phyloP scores from a whole-genome alignment of 495 filamentous ascomycete species.

The Aspergillus saccharolyticus region DNA sequence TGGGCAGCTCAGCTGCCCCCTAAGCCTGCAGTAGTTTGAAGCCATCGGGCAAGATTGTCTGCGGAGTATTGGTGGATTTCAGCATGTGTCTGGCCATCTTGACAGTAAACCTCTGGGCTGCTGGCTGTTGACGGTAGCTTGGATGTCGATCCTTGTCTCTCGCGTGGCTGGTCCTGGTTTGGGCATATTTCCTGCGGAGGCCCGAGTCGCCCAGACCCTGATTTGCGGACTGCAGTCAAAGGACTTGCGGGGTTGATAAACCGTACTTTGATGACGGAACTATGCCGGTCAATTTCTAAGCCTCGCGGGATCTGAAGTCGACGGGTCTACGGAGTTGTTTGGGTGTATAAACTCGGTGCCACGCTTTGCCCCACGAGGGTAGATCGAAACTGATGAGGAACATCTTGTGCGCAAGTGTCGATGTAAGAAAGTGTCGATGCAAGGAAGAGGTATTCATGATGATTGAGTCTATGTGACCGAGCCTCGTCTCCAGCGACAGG shows the following conservation, averaged over 20 bases:
- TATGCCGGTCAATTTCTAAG: background rate
- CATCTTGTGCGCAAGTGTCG: no score
- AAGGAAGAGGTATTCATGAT: no score
- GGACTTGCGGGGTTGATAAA: background rate
- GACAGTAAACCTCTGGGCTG: background rate
- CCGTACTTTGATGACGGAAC: background rate
- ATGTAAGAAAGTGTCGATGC: no score
- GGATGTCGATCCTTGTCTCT: background rate
- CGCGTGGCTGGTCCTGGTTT: background rate
- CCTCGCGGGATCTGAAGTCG: no score
- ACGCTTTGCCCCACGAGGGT: no score
- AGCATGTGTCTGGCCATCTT: background rate
- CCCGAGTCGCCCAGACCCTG: background rate
- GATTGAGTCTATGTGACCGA: no score
- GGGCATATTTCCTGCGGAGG: background rate
- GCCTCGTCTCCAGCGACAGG: no score
- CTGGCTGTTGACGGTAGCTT: background rate
- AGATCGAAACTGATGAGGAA: no score
- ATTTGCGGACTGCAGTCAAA: background rate
- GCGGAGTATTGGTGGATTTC: background rate
- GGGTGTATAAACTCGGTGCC: no score
- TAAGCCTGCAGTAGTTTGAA: background rate
- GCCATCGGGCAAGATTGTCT: background rate
- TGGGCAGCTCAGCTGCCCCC: no score
- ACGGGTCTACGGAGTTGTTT: no score